A percentile compares a stretch with the other conserved stretches of the same genome.
Conservation (phyloP, 2,329 filamentous ascomycete species). For the Didymella exigua region DNA sequence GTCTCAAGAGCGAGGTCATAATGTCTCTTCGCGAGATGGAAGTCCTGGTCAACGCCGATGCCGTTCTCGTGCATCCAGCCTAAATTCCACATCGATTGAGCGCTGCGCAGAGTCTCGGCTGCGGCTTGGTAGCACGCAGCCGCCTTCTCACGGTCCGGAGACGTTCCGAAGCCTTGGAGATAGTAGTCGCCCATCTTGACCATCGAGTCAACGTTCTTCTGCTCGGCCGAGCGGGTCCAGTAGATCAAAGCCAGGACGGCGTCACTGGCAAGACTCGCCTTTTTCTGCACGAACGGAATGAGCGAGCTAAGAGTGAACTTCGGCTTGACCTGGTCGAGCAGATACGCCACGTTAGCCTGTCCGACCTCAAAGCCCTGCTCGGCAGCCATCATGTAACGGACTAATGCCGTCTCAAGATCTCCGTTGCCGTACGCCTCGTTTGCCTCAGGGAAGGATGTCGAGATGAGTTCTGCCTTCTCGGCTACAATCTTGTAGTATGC, state of each 20-base stretch:
- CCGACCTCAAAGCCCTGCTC: conserved; percentile 91
- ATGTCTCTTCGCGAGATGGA: conserved; percentile 93
- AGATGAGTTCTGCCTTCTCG: conserved; percentile 84
- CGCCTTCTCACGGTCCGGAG: conserved; percentile 77
- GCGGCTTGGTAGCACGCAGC: conserved; percentile 91
- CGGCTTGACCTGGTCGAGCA: conserved; percentile 70
- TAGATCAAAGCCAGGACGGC: conserved; percentile 79
- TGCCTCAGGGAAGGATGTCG: conserved; percentile 82
- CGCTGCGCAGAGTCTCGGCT: conserved; percentile 87
- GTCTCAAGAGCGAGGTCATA: conserved; percentile 93
- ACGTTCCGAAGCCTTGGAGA: conserved; percentile 76
- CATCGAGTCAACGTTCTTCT: conserved; percentile 89
- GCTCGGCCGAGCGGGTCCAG: conserved; percentile 93
- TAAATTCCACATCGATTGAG: conserved; percentile 94
- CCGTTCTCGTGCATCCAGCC: conserved; percentile 99
- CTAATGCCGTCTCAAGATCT: conserved; percentile 77
- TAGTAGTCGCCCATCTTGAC: conserved; percentile 99
- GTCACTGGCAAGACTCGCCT: conserved; percentile 60
- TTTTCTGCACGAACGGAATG: conserved; percentile 53
- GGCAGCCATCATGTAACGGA: conserved; percentile 83
- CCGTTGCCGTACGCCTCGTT: conserved; percentile 81
- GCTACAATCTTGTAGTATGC: conserved; percentile 88
- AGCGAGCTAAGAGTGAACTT: conserved; percentile 61
- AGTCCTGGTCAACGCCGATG: conserved; percentile 89
- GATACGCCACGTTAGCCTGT: conserved; percentile 86